Conservation (phyloP, 2,329 filamentous ascomycete genomes). For the Phoma sp. region DNA sequence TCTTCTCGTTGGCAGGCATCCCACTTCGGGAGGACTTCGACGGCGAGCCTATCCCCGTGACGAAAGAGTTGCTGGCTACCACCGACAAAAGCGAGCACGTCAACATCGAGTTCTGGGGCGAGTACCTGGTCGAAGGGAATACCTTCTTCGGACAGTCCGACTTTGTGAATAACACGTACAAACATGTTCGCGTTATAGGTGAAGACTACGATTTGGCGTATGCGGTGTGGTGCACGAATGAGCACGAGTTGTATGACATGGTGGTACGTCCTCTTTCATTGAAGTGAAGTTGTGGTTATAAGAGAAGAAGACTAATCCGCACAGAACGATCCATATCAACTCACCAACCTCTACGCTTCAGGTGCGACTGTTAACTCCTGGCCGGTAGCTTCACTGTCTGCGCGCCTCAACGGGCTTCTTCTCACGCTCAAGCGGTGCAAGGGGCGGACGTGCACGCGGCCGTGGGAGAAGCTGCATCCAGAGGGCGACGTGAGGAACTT, state of each 20-base stretch:
- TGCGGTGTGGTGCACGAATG: constrained; percentile 73
- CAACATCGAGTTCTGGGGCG: constrained; percentile 53
- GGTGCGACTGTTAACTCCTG: constrained; percentile 12
- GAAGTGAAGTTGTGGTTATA: no score
- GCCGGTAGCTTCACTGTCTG: constrained; percentile 14
- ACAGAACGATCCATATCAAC: constrained; percentile 42
- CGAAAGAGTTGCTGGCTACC: neutral
- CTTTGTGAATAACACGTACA: constrained; percentile 64
- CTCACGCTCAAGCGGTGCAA: constrained; percentile 69
- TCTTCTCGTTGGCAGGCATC: constrained; percentile 46
- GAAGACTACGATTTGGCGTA: constrained; percentile 69
- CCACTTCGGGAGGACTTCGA: constrained; percentile 46
- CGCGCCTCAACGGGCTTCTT: constrained; percentile 62
- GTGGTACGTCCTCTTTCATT: constrained; percentile 50
- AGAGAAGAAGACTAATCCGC: no score
- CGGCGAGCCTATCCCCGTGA: constrained; percentile 47
- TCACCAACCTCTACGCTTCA: constrained; percentile 43
- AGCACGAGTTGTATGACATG: constrained; percentile 72
- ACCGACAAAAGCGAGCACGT: constrained; percentile 45
- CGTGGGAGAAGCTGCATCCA: constrained; percentile 67
- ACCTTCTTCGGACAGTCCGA: constrained; percentile 10
- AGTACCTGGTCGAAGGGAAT: constrained; percentile 36
- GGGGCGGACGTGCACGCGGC: constrained; percentile 60
- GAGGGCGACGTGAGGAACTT: constrained; percentile 60
- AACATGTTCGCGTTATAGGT: constrained; percentile 63